A percentile compares a stretch with the other conserved stretches of the same genome.
These are phyloP conservation scores for Dioscorea zingiberensis DNA, from an alignment of 106 monocot species.

Conservation along the genomic window DNA sequence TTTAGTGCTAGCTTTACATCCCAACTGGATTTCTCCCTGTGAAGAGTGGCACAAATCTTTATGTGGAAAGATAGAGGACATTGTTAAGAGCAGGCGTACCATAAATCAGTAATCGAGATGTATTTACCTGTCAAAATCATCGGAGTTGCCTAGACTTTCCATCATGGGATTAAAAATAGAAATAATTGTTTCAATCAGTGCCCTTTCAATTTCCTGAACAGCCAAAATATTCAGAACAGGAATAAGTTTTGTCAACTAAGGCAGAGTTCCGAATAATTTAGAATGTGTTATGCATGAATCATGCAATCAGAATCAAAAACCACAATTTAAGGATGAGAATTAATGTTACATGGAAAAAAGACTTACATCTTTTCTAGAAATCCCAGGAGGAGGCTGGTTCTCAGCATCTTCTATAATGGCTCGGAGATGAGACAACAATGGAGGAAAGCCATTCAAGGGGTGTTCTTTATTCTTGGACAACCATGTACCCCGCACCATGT, in stretches of 20 bases:
- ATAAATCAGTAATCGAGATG: no score
- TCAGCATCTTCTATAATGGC: conserved; percentile 27
- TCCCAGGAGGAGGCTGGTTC: conserved; percentile 11
- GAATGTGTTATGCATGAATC: no score
- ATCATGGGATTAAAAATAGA: conserved; percentile 83
- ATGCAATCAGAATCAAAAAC: no score
- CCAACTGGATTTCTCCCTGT: conserved; percentile 61
- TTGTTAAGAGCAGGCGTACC: neutral
- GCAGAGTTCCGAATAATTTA: no score
- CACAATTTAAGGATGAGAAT: no score
- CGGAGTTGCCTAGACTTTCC: conserved; percentile 31
- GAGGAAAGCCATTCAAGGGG: conserved; percentile 49
- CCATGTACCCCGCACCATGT: conserved; percentile 96
- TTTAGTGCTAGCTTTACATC: conserved; percentile 75
- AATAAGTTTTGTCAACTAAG: no score
- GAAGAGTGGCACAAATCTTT: neutral
- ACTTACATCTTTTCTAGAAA: conserved; percentile 33
- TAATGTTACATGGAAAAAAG: neutral
- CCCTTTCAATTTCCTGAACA: conserved; percentile 36
- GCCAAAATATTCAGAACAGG: neutral
- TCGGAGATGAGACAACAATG: conserved; percentile 50
- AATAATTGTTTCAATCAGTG: conserved; percentile 48
- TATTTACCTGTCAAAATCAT: conserved; percentile 33
- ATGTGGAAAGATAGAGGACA: neutral
- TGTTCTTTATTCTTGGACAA: conserved; percentile 43